phyloP scores from a whole-genome alignment of 2,329 filamentous ascomycete genomes.

The Boeremia exigua region DNA sequence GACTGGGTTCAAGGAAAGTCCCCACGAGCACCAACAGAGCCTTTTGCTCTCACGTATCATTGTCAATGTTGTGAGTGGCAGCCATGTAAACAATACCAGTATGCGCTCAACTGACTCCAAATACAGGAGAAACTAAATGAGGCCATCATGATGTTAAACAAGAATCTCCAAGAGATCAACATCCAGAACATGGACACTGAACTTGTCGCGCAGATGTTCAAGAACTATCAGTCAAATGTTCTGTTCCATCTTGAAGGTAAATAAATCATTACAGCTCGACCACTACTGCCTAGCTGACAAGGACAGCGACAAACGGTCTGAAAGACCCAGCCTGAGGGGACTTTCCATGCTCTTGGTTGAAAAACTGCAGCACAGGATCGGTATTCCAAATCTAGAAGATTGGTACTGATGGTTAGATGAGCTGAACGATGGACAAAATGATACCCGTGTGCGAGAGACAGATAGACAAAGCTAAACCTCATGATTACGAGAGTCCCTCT shows the following conservation, averaged over 20 bases:
- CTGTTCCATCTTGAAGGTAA: constrained; percentile 95
- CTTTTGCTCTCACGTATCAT: constrained; percentile 93
- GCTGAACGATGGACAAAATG: neutral
- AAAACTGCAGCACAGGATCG: neutral
- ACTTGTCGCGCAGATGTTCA: constrained; percentile 98
- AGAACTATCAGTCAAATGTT: constrained; percentile 98
- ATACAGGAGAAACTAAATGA: constrained; percentile 94
- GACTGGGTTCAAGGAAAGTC: constrained; percentile 72
- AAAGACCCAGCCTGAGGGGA: constrained; percentile 70
- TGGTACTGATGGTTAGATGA: neutral
- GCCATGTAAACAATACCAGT: neutral
- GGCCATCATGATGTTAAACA: constrained; percentile 90
- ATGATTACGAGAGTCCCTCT: neutral
- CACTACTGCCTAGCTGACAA: constrained; percentile 3
- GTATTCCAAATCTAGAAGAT: neutral
- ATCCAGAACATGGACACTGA: constrained; percentile 99
- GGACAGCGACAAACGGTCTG: constrained; percentile 78
- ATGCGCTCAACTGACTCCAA: constrained; percentile 10
- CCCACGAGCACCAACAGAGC: constrained; percentile 97
- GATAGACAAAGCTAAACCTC: neutral
- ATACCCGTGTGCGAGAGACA: constrained; percentile 6
- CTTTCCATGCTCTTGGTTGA: neutral
- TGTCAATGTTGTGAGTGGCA: constrained; percentile 85
- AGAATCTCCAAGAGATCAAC: constrained; percentile 93
- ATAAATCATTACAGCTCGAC: constrained; percentile 1